Conservation (phyloP, 768 basidiomycete species). For the Dentipellis sp. region DNA sequence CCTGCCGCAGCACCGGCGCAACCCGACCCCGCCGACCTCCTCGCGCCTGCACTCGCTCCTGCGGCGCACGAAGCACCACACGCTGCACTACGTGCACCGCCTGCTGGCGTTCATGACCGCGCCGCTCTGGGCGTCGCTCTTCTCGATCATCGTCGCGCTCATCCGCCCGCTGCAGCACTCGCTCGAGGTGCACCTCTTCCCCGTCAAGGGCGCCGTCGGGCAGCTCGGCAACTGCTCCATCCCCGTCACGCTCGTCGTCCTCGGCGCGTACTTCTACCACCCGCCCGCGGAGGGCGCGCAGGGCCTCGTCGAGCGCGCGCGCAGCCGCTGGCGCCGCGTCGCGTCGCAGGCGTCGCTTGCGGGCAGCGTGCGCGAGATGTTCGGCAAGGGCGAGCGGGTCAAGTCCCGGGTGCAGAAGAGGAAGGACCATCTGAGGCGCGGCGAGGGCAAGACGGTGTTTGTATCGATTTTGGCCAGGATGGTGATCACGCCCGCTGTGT, state of each 20-base stretch:
- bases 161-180: slow-evolving; percentile 65
- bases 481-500: slow-evolving; percentile 71
- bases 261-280: slow-evolving; percentile 85
- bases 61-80: slow-evolving; percentile 18
- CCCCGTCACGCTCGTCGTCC: slow-evolving; percentile 82
- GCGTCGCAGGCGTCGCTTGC: slow-evolving; percentile 23
- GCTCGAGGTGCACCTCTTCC: slow-evolving; percentile 53
- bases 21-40: slow-evolving; percentile 13
- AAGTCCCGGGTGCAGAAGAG: slow-evolving; percentile 6
- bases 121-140: slow-evolving; percentile 73
- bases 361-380: slow-evolving; percentile 34
- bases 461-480: slow-evolving; percentile 80
- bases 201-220: slow-evolving; percentile 59
- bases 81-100: slow-evolving; percentile 25
- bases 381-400: slow-evolving; percentile 18
- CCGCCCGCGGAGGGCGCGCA: slow-evolving; percentile 18
- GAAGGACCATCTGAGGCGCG: slow-evolving; percentile 24
- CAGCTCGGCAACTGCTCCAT: slow-evolving; percentile 72
- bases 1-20: slow-evolving; percentile 9
- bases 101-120: slow-evolving; percentile 79
- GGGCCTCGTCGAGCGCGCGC: background rate
- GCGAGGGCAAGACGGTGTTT: slow-evolving; percentile 78
- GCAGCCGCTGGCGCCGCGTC: slow-evolving; percentile 11
- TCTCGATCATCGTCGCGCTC: slow-evolving; percentile 71
- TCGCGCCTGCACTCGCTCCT: slow-evolving; percentile 13